Conservation (phyloP, 257 asterid genomes). For the Solanum ossicruentum region DNA sequence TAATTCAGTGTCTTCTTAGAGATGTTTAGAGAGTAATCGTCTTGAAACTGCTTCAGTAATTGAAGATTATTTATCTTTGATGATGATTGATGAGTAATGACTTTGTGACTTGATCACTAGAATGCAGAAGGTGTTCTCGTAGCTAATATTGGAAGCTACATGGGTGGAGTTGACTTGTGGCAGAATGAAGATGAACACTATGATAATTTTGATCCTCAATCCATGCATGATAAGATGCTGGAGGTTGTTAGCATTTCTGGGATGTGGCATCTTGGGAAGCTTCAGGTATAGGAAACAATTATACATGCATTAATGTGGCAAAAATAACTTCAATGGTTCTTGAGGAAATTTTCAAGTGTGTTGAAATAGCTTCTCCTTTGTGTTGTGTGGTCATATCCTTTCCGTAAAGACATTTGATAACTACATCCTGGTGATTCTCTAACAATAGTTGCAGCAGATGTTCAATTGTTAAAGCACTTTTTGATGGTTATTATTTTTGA, state of each 20-base stretch:
- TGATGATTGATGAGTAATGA: neutral
- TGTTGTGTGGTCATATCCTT: neutral
- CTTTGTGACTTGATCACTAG: conserved; percentile 15
- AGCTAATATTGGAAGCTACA: conserved; percentile 92
- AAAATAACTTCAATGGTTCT: neutral
- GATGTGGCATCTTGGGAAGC: conserved; percentile 97
- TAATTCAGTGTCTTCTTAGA: neutral
- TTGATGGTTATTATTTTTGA: neutral
- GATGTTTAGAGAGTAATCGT: neutral
- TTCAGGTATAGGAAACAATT: conserved; percentile 43
- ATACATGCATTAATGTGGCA: neutral
- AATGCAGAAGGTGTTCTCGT: conserved; percentile 96
- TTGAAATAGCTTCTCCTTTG: neutral
- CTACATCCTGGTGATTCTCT: neutral
- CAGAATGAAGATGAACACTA: conserved; percentile 86
- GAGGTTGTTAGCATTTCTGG: conserved; percentile 98
- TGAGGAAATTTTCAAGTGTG: neutral
- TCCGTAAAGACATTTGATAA: neutral
- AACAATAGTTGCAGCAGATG: neutral
- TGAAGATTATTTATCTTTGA: neutral
- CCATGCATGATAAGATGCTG: conserved; percentile 96
- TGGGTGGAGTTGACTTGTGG: conserved; percentile 99
- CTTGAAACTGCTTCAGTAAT: neutral
- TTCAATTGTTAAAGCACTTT: neutral
- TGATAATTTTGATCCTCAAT: conserved; percentile 93